Base-by-base conservation (phyloP, 306 rosid species). In the barrel medic (Medicago truncatula) region DNA sequence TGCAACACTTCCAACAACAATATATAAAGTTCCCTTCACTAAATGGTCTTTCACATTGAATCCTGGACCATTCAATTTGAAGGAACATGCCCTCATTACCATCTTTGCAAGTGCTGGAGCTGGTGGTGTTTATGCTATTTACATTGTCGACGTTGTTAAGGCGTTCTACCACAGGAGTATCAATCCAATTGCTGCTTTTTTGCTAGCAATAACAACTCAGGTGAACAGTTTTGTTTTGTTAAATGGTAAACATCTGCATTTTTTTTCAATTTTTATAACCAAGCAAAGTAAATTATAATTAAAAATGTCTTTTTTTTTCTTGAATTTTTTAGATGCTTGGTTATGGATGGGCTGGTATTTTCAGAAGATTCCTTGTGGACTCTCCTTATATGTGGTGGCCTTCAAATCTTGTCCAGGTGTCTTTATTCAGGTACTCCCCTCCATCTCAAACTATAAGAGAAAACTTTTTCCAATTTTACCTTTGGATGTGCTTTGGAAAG, bases 331-430 rank as follows among this genome's bases (percentile, higher is more conserved):
- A 93, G 96, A 83, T 94, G 97, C 96, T 91, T 83, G 98, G 98
- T 11, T 94, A 90, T 68, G 98, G 98, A 43, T 94, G 97, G 98
- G 98, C 96, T 80, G 98, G 98, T 8, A 14, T 91, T 21, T 94
- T 91, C 85, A 85, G 98, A 80, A 90, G 21, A 71, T 84, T 58
- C 74, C 95, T 94, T 20, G 95, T 94, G 41, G 98, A 94, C 60
- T 94, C 98, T 21, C 94, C 98, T 1, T 91, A 90, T 75, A 94
- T 94, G 98, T 94, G 98, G 97, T 94, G 98, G 97, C 98, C 98
- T 3, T 1, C 86, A 28, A 91, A 94, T 66, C 89, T 94, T 21
- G 96, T 94, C 34, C 91, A 86, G 9, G 98, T 94, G 25, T 90
- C 98, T 80, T 85, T 93, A 0, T 94, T 94, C 80, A 88, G 95